phyloP scores from a whole-genome alignment of 2,329 filamentous ascomycete species.

The Curvularia verruculosa region DNA sequence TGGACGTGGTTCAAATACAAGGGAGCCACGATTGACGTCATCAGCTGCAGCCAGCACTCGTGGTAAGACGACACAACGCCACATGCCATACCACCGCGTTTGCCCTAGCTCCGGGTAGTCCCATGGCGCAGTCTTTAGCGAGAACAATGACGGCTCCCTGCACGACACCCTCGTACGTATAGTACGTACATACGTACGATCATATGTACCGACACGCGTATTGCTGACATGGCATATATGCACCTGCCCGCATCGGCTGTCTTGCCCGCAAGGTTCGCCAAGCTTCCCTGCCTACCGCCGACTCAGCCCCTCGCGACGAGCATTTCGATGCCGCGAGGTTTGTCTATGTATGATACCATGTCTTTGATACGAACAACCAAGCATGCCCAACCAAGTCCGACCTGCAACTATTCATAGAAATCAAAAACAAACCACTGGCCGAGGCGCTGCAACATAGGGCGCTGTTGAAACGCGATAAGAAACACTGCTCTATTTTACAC shows the following conservation, averaged over 20 bases:
- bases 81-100: neutral
- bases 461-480: neutral
- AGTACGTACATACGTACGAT: too few relatives aligned
- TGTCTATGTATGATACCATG: neutral
- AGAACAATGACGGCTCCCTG: neutral
- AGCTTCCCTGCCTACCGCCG: neutral
- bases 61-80: neutral
- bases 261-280: neutral
- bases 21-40: slow-evolving; percentile 5
- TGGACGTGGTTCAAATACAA: slow-evolving; percentile 6
- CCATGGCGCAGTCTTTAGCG: neutral
- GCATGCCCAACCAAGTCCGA: neutral
- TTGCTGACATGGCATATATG: neutral
- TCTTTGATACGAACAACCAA: neutral
- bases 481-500: neutral
- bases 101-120: neutral
- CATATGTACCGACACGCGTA: neutral
- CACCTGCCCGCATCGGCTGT: neutral
- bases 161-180: neutral
- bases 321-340: neutral
- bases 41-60: neutral
- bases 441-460: neutral
- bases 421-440: neutral
- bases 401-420: neutral
- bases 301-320: neutral